Evolutionary conservation across 1,139 yeast genomes (phyloP).

Genomic region (Blastobotrys elegans): DNA sequence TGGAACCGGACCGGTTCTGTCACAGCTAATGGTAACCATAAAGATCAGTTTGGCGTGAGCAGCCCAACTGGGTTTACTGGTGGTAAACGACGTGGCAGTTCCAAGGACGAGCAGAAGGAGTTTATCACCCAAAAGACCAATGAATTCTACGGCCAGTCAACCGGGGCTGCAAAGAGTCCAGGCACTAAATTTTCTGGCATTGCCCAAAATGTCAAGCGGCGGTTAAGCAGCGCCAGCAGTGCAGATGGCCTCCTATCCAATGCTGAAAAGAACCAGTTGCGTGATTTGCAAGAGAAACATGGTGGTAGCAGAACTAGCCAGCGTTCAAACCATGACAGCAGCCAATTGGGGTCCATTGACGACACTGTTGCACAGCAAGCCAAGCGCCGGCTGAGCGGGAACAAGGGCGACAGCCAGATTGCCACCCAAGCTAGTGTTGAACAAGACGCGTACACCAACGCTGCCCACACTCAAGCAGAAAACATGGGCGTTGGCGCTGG

Average conservation of each 20-base stretch:
- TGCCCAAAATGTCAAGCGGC: background rate
- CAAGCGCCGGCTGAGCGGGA: background rate
- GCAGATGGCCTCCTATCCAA: no score
- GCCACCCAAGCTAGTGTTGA: background rate
- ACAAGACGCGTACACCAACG: background rate
- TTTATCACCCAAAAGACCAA: background rate
- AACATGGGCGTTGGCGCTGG: background rate
- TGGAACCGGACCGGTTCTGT: no score
- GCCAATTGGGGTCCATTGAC: slow-evolving; percentile 6
- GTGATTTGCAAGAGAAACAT: background rate
- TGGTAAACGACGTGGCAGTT: background rate
- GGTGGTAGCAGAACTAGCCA: background rate
- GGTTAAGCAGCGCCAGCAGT: slow-evolving; percentile 6
- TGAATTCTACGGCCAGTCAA: slow-evolving; percentile 2
- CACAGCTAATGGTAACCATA: no score
- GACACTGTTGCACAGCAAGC: background rate
- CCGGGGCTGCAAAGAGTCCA: background rate
- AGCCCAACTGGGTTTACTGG: no score
- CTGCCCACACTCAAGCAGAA: background rate
- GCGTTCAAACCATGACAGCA: slow-evolving; percentile 1
- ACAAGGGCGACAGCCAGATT: background rate
- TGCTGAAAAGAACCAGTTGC: no score
- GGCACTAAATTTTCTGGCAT: background rate
- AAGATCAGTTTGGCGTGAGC: no score
- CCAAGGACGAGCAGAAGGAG: background rate